Evolutionary conservation across 495 filamentous ascomycete species (phyloP).

Genomic region (Aspergillus bertholletiae): DNA sequence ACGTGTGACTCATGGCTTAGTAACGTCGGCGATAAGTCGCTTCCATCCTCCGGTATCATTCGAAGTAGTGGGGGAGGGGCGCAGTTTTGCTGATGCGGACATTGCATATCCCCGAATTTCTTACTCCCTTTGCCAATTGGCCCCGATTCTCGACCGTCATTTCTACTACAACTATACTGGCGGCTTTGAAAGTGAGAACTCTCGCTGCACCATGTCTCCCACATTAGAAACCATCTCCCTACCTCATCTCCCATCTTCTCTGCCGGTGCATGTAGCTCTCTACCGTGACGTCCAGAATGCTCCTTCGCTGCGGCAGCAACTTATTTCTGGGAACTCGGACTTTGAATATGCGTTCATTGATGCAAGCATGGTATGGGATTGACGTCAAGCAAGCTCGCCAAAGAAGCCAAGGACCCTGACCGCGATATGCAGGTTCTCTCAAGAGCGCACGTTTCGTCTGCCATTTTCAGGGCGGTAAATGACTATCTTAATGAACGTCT

Average conservation of each 20-base stretch:
- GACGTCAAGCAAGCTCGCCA: background rate
- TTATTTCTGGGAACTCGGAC: conserved; percentile 72
- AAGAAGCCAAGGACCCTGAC: conserved; percentile 10
- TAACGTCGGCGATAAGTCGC: conserved; percentile 17
- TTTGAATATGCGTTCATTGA: conserved; percentile 96
- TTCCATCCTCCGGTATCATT: conserved; percentile 9
- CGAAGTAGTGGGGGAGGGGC: conserved; percentile 13
- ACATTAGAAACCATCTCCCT: conserved; percentile 52
- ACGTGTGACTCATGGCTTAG: conserved; percentile 17
- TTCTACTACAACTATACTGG: too few species aligned
- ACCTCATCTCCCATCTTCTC: conserved; percentile 62
- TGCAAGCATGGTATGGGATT: conserved; percentile 56
- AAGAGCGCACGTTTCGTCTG: conserved; percentile 67
- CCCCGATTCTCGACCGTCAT: background rate
- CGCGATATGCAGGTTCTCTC: conserved; percentile 53
- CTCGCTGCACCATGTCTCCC: conserved; percentile 25
- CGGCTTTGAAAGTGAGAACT: too few species aligned
- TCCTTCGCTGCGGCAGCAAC: conserved; percentile 70
- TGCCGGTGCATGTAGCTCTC: conserved; percentile 67
- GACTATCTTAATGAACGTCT: conserved; percentile 57
- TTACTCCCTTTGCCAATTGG: background rate
- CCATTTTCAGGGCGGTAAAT: conserved; percentile 74
- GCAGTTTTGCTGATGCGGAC: conserved; percentile 1
- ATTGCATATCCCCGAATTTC: background rate
- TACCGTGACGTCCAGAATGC: conserved; percentile 77